Base-by-base conservation (phyloP, 495 filamentous ascomycete species). In the Peziza echinospora region DNA sequence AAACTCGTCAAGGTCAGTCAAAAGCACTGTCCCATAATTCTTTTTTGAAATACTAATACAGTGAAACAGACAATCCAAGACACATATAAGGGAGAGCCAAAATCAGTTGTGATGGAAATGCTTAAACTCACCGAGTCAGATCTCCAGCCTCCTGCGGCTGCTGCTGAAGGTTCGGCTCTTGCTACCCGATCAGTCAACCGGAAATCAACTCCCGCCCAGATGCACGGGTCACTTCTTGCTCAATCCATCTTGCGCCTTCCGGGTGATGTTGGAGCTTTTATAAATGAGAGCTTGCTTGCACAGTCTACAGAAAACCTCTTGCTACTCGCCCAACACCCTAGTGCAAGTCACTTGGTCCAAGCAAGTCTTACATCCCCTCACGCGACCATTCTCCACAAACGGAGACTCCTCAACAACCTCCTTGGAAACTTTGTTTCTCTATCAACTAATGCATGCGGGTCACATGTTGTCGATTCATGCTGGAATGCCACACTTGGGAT, bases 391-490 rank as follows among this genome's bases (percentile, higher is more conserved):
- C 34, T 55, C 9, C 49, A 58, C 24, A 50, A 49, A 19, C 76
- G 79, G 40, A 72, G 75, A 45, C 60, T 82, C 43, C 70, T 76
- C 28, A 66, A 71, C 47, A 65, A 63, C 10, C 76, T 82, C 56
- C 68, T 64, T 24, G 67, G 71, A 17, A 63, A 75, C 49, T 62
- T 80, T 5, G 67, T 69, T 26, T 66, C 72, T 1, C 69, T 97
- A 26, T 76, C 85, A 0, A 61, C 75, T 23, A 75, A 84, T 48
- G 71, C 69, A 40, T 69, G 76, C 46, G 85, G 80, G 22, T 84
- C 80, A 13, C 80, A 80, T 57, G 72, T 93, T 17, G 69, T 93
- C 10, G 84, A 86, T 60, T 67, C 74, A 17, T 66, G 93, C 24
- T 85, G 86, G 71, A 51, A 65, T 9, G 77, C 72, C 21, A 77